phyloP scores from a whole-genome alignment of 208 protist species.

The Wallacemonas sp. region DNA sequence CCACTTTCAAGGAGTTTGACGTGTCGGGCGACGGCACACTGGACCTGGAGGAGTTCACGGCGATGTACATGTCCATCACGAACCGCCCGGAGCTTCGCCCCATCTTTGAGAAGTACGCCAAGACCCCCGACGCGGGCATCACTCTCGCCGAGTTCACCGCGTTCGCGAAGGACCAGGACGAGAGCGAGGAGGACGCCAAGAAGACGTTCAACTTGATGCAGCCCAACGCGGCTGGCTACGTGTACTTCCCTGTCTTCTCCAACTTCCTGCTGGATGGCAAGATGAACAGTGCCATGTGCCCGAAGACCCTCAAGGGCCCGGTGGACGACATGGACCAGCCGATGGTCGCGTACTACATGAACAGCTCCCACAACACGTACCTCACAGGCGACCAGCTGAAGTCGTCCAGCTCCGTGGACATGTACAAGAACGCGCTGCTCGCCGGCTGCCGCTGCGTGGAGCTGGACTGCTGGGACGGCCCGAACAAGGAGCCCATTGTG shows the following conservation, averaged over 20 bases:
- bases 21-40: constrained; percentile 41
- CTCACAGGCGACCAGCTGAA: constrained; percentile 88
- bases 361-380: constrained; percentile 95
- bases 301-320: constrained; percentile 16
- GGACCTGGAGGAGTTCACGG: constrained; percentile 54
- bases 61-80: constrained; percentile 46
- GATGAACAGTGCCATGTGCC: constrained; percentile 37
- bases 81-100: constrained; percentile 37
- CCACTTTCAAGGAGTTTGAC: constrained; percentile 41
- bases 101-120: constrained; percentile 36
- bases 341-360: constrained; percentile 78
- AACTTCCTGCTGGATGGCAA: constrained; percentile 41
- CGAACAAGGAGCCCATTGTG: constrained; percentile 55
- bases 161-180: constrained; percentile 41
- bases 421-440: constrained; percentile 55
- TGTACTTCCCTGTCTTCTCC: constrained; percentile 37
- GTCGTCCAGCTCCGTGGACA: constrained; percentile 39
- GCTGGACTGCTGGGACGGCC: constrained; percentile 72
- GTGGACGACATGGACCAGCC: constrained; percentile 58
- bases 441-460: constrained; percentile 64
- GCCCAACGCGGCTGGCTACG: constrained; percentile 19
- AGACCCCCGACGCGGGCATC: constrained; percentile 31
- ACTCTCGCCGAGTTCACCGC: constrained; percentile 40
- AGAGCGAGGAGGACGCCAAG: constrained; percentile 18
- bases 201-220: constrained; percentile 27